Percentiles rank a stretch among this genome's conserved stretches.
Conservation (phyloP, 306 rosid genomes). For the Morella rubra region DNA sequence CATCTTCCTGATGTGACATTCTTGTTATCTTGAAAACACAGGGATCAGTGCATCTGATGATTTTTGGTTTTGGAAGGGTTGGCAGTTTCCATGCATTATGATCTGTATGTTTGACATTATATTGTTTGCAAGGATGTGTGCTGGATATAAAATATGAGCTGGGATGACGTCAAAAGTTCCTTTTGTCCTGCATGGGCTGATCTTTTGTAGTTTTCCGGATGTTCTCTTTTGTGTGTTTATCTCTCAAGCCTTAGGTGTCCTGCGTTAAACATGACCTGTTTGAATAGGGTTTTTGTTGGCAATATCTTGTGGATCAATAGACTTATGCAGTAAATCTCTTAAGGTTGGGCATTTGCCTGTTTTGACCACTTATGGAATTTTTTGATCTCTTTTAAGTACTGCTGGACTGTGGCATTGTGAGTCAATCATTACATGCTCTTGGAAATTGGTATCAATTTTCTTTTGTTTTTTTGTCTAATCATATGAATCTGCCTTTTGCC, state of each 20-base stretch:
- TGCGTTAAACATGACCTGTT: background rate
- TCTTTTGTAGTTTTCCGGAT: background rate
- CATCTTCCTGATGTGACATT: no score
- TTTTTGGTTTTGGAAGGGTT: background rate
- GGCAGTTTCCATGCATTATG: background rate
- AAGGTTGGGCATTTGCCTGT: background rate
- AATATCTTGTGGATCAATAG: background rate
- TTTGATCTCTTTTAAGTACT: background rate
- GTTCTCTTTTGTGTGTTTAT: background rate
- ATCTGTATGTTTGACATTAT: background rate
- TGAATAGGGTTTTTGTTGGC: background rate
- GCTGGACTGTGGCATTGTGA: background rate
- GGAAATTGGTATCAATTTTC: background rate
- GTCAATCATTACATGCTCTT: background rate
- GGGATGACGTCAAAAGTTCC: background rate
- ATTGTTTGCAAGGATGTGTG: constrained; percentile 1
- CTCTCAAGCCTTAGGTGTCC: background rate
- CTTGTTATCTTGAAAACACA: background rate
- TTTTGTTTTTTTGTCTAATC: background rate
- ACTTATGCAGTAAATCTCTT: background rate
- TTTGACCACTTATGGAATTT: background rate
- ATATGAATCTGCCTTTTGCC: background rate
- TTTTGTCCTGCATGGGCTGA: background rate
- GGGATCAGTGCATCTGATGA: background rate
- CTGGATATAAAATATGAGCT: background rate